Percentiles rank a stretch among this genome's conserved stretches.
These are phyloP conservation scores for Carex pumila DNA, from an alignment of 176 grass and related monocot genomes.

Conservation along the genomic window DNA sequence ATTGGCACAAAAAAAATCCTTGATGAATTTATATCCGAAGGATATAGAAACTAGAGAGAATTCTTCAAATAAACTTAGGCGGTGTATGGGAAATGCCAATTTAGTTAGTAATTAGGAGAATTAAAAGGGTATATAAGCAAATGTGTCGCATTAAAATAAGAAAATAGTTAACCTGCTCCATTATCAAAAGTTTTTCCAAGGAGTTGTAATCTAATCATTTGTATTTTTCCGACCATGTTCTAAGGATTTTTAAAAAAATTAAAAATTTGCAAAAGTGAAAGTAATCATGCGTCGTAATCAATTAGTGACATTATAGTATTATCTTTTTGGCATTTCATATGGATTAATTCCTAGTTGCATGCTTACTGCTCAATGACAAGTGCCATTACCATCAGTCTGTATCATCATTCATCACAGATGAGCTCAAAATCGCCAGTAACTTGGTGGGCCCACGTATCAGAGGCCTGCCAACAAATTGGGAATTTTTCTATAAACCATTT, in stretches of 20 bases:
- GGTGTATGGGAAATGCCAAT: background rate
- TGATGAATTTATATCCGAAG: background rate
- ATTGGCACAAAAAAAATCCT: background rate
- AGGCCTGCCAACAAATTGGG: no score
- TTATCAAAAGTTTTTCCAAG: background rate
- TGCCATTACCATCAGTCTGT: background rate
- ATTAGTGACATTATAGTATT: background rate
- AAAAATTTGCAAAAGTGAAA: background rate
- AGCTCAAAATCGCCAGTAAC: background rate
- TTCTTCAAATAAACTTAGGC: background rate
- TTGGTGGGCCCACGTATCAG: no score
- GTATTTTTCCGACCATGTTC: background rate
- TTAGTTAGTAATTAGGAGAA: background rate
- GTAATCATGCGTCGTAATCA: background rate
- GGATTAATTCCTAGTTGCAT: background rate
- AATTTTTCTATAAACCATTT: no score
- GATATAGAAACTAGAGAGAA: background rate
- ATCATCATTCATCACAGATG: background rate
- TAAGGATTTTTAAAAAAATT: background rate
- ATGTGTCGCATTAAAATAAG: background rate
- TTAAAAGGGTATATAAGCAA: background rate
- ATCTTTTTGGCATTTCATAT: background rate
- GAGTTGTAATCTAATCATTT: constrained; percentile 9
- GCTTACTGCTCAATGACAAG: background rate
- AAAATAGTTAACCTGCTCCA: constrained; percentile 12